Percentiles rank a stretch among this genome's conserved stretches.
These are phyloP conservation scores for Didymella keratinophila DNA, from an alignment of 2,329 filamentous ascomycete genomes.

Conservation along the genomic window DNA sequence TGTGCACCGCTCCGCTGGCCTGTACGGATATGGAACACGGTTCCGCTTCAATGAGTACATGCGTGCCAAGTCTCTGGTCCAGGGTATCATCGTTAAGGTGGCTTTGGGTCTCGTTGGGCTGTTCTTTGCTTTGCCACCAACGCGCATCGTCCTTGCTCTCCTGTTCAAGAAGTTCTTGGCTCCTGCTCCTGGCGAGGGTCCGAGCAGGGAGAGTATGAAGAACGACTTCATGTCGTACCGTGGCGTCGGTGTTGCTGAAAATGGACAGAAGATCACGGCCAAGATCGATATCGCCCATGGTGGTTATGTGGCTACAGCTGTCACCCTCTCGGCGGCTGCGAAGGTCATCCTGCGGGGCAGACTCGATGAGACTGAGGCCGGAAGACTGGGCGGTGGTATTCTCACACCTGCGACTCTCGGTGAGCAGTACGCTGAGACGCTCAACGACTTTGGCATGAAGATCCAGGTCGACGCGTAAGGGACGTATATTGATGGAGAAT, in stretches of 20 bases:
- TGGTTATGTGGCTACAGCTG: conserved; percentile 72
- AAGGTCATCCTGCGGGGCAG: conserved; percentile 69
- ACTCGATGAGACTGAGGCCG: conserved; percentile 56
- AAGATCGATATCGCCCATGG: conserved; percentile 66
- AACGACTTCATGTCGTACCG: conserved; percentile 70
- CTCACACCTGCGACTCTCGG: conserved; percentile 77
- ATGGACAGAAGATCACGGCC: conserved; percentile 62
- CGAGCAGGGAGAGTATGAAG: conserved; percentile 59
- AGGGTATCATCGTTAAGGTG: conserved; percentile 60
- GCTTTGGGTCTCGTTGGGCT: conserved; percentile 56
- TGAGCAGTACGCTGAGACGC: conserved; percentile 69
- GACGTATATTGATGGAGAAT: neutral
- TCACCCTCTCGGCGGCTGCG: conserved; percentile 70
- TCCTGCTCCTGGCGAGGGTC: conserved; percentile 41
- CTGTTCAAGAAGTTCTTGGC: conserved; percentile 42
- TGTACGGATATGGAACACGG: conserved; percentile 64
- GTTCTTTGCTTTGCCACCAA: conserved; percentile 60
- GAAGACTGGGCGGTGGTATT: conserved; percentile 69
- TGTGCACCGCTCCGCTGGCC: conserved; percentile 66
- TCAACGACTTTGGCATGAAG: conserved; percentile 68
- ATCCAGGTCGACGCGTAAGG: conserved; percentile 47
- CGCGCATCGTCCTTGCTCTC: conserved; percentile 55
- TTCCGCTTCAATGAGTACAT: conserved; percentile 67
- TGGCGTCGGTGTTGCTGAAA: conserved; percentile 67
- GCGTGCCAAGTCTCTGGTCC: conserved; percentile 58